Conservation (phyloP, 1,284 basidiomycete genomes). For the Ustilago trichophora region DNA sequence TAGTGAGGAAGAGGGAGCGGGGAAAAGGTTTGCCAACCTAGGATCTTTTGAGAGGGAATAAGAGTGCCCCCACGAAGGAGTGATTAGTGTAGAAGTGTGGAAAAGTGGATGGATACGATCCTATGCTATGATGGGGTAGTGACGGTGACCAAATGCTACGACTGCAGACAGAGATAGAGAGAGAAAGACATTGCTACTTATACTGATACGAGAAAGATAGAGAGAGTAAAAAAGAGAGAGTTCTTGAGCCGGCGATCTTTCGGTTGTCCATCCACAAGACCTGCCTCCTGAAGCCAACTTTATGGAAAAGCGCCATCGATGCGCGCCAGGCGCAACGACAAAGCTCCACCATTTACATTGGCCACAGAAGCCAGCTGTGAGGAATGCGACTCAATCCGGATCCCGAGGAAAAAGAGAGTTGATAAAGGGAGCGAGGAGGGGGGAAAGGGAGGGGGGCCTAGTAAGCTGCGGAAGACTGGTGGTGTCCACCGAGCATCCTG, state of each 20-base stretch:
- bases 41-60: conserved; percentile 3
- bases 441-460: conserved; percentile 7
- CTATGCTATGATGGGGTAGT: conserved; percentile 24
- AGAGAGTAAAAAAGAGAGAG: not conserved
- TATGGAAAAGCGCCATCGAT: not conserved
- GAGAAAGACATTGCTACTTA: conserved; percentile 21
- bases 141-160: conserved; percentile 31
- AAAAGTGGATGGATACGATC: conserved; percentile 1
- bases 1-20: conserved; percentile 1
- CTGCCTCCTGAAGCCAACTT: not conserved
- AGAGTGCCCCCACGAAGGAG: not conserved
- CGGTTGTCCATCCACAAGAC: conserved; percentile 29
- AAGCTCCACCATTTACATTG: conserved; percentile 1
- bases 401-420: conserved; percentile 28
- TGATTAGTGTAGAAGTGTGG: conserved; percentile 9
- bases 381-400: conserved; percentile 32
- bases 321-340: conserved; percentile 26
- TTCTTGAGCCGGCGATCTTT: conserved; percentile 28
- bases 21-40: conserved; percentile 21
- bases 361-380: conserved; percentile 9
- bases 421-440: conserved; percentile 4
- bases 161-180: conserved; percentile 13
- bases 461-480: conserved; percentile 44
- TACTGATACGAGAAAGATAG: conserved; percentile 13
- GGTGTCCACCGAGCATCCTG: conserved; percentile 53